Conservation (phyloP, 108 stramenopile genomes). For the Cyclotella baltica region DNA sequence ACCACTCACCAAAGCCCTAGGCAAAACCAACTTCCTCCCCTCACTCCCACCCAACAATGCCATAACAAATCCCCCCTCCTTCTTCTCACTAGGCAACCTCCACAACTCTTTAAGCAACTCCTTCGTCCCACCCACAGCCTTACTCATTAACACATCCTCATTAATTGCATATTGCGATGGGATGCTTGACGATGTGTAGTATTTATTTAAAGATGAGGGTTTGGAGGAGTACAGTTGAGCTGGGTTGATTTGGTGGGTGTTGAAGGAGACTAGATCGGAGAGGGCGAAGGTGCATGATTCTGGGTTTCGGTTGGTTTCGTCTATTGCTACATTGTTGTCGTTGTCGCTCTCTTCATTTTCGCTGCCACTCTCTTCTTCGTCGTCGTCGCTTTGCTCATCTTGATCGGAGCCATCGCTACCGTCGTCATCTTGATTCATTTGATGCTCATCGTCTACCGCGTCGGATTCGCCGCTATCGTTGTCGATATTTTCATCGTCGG, state of each 20-base stretch:
- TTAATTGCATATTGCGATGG: constrained; percentile 25
- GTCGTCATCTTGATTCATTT: background rate
- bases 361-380: constrained; percentile 36
- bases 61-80: constrained; percentile 77
- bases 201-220: constrained; percentile 33
- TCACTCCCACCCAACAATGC: constrained; percentile 71
- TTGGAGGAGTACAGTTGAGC: constrained; percentile 58
- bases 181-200: background rate
- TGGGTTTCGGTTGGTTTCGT: too few relatives aligned
- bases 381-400: constrained; percentile 29
- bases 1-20: constrained; percentile 72
- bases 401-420: constrained; percentile 32
- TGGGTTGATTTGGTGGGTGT: constrained; percentile 75
- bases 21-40: constrained; percentile 31
- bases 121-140: constrained; percentile 77
- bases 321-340: constrained; percentile 20
- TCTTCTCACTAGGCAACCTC: constrained; percentile 70
- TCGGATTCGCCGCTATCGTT: background rate
- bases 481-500: background rate
- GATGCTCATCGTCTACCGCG: too few relatives aligned
- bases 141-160: constrained; percentile 73
- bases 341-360: constrained; percentile 29
- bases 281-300: constrained; percentile 87
- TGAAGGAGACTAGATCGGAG: constrained; percentile 73
- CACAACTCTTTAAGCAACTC: constrained; percentile 80